Base-by-base conservation (phyloP, 1,139 yeast genomes). In the Candida tunisiensis region DNA sequence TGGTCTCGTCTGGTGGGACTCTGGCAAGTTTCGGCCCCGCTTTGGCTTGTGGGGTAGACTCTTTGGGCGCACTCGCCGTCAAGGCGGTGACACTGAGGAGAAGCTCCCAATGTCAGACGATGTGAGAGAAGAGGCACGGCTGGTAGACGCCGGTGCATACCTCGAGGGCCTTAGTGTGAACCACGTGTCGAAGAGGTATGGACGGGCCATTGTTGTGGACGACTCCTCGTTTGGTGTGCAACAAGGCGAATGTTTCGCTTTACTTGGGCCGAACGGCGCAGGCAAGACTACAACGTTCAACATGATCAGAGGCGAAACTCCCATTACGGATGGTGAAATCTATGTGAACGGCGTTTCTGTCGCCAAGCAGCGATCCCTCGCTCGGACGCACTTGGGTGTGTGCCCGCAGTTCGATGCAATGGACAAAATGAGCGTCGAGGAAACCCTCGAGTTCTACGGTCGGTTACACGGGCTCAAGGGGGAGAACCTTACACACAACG, bases 211-310 rank as follows among this genome's bases (percentile, higher is more conserved):
- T 8, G 57, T 45, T 2, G 53, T 50, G 8, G 45, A 51, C 8
- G 49, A 51, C 25, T 49, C 49, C 11, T 38, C 55, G 2, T 53
- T 48, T 34, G 55, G 54, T 5, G 53, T 53, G 10, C 38, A 35
- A 16, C 40, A 42, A 8, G 45, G 46, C 16, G 57, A 52, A 24
- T 44, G 50, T 21, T 51, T 52, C 39, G 57, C 54, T 2, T 36
- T 52, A 8, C 40, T 80, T 74, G 95, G 95, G 62, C 94, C 94
- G 49, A 83, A 83, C 61, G 95, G 95, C 69, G 93, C 95, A 45
- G 95, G 95, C 67, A 83, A 83, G 62, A 82, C 94, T 42, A 83
- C 95, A 0, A 52, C 79, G 8, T 56, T 80, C 37, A 77, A 77
- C 41, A 56, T 69, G 38, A 58, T 80, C 19, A 69, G 91, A 10